phyloP scores from a whole-genome alignment of 2,329 filamentous ascomycete genomes.

The Aspergillus chevalieri region DNA sequence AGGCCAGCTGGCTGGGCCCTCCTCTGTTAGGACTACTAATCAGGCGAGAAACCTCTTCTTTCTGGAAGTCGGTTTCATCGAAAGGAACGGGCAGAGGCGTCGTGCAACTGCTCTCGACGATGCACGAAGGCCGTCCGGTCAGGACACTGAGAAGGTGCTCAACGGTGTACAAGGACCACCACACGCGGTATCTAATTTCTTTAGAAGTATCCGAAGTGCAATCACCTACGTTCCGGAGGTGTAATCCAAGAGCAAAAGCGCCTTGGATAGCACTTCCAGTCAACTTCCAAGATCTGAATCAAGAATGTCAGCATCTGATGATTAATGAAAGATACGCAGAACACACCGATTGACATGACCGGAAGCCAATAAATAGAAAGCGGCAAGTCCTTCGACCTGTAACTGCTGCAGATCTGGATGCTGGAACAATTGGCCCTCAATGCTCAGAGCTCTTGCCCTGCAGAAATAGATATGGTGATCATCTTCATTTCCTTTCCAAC shows the following conservation, averaged over 20 bases:
- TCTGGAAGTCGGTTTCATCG: conserved; percentile 36
- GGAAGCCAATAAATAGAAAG: conserved; percentile 36
- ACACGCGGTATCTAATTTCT: conserved; percentile 40
- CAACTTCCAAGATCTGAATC: conserved; percentile 37
- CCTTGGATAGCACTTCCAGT: conserved; percentile 36
- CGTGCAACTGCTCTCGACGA: conserved; percentile 37
- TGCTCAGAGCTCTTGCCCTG: conserved; percentile 32
- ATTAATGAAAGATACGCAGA: neutral
- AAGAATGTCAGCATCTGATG: conserved; percentile 2
- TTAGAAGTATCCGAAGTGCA: conserved; percentile 35
- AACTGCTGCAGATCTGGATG: conserved; percentile 39
- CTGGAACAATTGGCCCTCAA: conserved; percentile 35
- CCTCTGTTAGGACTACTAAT: conserved; percentile 21
- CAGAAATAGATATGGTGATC: conserved; percentile 38
- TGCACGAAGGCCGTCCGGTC: conserved; percentile 40
- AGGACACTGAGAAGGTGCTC: conserved; percentile 39
- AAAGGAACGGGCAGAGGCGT: conserved; percentile 38
- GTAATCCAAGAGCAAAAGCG: conserved; percentile 37
- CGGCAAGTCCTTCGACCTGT: conserved; percentile 38
- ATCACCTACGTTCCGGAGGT: conserved; percentile 35
- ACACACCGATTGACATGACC: conserved; percentile 40
- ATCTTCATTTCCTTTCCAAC: conserved; percentile 32
- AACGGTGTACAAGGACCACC: conserved; percentile 40
- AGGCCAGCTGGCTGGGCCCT: conserved; percentile 15
- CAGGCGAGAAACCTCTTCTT: conserved; percentile 22